These are phyloP conservation scores for Phytophthora meadii DNA, from an alignment of 352 stramenopile genomes.

Conservation along the genomic window DNA sequence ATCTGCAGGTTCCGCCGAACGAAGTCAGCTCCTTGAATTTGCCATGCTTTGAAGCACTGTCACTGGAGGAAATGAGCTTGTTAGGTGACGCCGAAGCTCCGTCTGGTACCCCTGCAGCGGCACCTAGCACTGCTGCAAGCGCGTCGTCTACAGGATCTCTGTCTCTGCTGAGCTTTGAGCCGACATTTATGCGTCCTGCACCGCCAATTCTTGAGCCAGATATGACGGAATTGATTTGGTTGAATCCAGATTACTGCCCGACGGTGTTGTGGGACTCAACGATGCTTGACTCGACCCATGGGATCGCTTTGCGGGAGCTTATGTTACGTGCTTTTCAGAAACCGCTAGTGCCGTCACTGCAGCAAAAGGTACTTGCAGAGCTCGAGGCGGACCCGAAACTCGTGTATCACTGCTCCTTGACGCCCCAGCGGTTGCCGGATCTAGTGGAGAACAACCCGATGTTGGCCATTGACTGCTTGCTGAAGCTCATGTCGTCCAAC, in stretches of 20 bases:
- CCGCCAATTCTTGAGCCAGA: conserved; percentile 88
- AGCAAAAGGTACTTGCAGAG: conserved; percentile 91
- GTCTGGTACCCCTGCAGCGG: conserved; percentile 30
- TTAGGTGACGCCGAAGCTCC: conserved; percentile 38
- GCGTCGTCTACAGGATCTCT: conserved; percentile 51
- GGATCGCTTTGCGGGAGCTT: conserved; percentile 87
- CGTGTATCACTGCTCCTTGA: conserved; percentile 93
- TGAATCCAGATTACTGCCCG: conserved; percentile 93
- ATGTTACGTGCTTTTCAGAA: conserved; percentile 93
- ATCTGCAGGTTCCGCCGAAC: conserved; percentile 69
- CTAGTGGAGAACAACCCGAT: conserved; percentile 99
- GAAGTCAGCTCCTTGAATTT: conserved; percentile 76
- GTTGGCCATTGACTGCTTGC: conserved; percentile 96
- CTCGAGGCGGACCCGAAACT: conserved; percentile 90
- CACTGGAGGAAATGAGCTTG: conserved; percentile 76
- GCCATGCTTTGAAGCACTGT: conserved; percentile 75
- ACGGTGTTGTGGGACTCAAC: conserved; percentile 91
- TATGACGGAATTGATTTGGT: conserved; percentile 91
- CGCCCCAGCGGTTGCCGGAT: conserved; percentile 93
- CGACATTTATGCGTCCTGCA: conserved; percentile 86
- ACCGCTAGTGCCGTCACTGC: conserved; percentile 86
- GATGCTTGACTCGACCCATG: conserved; percentile 89
- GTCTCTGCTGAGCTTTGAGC: conserved; percentile 89
- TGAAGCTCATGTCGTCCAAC: conserved; percentile 92
- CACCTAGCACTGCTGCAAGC: conserved; percentile 33